A percentile compares a stretch with the other conserved stretches of the same genome.
Conservation (phyloP, 2,329 filamentous ascomycete species). For the Ascochyta clinopodiicola region DNA sequence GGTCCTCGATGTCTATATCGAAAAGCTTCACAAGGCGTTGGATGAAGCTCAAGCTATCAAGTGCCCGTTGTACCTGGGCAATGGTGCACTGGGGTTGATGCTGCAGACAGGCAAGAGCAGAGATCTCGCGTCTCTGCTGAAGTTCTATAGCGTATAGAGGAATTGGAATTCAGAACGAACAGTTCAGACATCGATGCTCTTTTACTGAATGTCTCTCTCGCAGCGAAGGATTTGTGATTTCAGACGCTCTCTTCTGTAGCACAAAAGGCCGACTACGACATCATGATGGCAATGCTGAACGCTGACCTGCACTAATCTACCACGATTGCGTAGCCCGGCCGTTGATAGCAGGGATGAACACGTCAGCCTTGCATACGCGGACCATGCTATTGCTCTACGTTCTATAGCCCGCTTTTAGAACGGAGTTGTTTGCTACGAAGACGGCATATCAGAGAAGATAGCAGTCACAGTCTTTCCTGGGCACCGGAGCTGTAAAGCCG, state of each 20-base stretch:
- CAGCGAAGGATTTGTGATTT: no score
- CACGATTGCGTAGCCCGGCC: not conserved
- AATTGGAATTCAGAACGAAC: not conserved
- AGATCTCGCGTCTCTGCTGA: constrained; percentile 31
- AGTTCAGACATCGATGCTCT: no score
- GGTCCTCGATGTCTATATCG: constrained; percentile 27
- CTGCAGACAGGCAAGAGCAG: constrained; percentile 35
- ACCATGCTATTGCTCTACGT: not conserved
- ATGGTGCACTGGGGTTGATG: constrained; percentile 41
- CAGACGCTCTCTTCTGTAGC: no score
- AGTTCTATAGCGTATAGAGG: constrained; percentile 26
- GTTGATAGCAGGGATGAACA: not conserved
- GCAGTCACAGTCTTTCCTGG: not conserved
- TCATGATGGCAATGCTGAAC: not conserved
- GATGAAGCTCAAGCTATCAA: constrained; percentile 44
- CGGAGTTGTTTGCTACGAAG: not conserved
- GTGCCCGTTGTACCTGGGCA: constrained; percentile 44
- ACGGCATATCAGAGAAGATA: not conserved
- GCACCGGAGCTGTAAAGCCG: not conserved
- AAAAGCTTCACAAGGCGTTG: constrained; percentile 38
- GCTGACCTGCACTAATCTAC: not conserved
- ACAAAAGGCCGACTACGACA: no score
- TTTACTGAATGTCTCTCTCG: no score
- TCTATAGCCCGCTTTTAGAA: not conserved
- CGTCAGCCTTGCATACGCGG: not conserved